phyloP scores from a whole-genome alignment of 768 basidiomycete species.

The Leccinum boreale region DNA sequence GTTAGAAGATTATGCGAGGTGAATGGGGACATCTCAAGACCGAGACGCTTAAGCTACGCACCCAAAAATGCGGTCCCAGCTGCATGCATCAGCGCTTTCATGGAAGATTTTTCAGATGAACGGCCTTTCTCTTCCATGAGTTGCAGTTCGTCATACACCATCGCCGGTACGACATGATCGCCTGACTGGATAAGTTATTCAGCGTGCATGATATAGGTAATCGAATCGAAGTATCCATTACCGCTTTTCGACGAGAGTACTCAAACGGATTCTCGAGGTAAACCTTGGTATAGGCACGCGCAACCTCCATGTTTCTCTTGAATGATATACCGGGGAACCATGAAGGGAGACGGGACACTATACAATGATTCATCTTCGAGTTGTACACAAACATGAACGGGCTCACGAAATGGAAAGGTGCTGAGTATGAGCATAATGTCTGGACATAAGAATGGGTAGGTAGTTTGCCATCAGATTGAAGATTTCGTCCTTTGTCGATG shows the following conservation, averaged over 20 bases:
- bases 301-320: neutral
- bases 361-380: neutral
- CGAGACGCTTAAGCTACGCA: neutral
- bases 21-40: neutral
- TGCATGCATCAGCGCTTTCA: neutral
- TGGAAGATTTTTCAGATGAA: neutral
- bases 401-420: neutral
- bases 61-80: neutral
- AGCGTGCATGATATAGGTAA: neutral
- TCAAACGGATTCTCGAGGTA: slow-evolving; percentile 3
- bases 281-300: neutral
- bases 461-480: neutral
- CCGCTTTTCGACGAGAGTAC: neutral
- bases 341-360: neutral
- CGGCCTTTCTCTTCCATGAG: neutral
- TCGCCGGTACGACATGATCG: neutral
- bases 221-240: neutral
- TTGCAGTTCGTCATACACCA: neutral
- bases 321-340: neutral
- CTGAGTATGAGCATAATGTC: neutral
- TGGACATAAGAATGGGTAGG: neutral
- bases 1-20: neutral
- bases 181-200: neutral
- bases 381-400: neutral
- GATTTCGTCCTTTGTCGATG: neutral